Base-by-base conservation (phyloP, 2,329 filamentous ascomycete genomes). In the Sphaerostilbella broomeana region DNA sequence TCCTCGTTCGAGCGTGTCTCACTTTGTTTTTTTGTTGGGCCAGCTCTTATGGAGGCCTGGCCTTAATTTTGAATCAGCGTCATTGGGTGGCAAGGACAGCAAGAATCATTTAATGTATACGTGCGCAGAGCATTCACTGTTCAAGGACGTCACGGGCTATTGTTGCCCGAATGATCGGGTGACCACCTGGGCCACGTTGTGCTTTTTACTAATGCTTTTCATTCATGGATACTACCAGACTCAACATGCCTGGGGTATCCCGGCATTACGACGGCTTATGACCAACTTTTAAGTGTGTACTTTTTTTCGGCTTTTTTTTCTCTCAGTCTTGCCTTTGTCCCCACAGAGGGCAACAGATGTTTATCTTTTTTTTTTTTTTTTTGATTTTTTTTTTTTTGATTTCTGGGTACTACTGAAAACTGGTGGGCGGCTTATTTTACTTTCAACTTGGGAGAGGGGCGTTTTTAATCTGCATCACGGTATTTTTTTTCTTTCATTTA, bases 181-280 rank as follows among this genome's bases (percentile, higher is more conserved):
- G 40, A 42, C 40, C 38, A 38, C 26, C 29, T 18, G 12, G 33
- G 39, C 39, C 30, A 26, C 35, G 26, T 40, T 21, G 33, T 36
- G 27, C 40, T 34, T 12, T 36, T 35, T 13, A 35, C 35, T 34
- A 32, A 33, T 33, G 30, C n/a, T n/a, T n/a, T n/a, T n/a, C n/a
- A n/a, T n/a, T n/a, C n/a, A n/a, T n/a, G n/a, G n/a, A n/a, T n/a
- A n/a, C n/a, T n/a, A n/a, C n/a, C n/a, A n/a, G 33, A 17, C 29
- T 39, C 31, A 25, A 38, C 35, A 10, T 26, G 35, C 35, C 26
- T 21, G 40, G 40, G 40, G 24, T 30, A 35, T 38, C 40, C 32
- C 41, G 36, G 41, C 32, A 18, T 32, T 36, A 41, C 38, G 36
- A 39, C 41, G 32, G 36, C 41, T 43, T 19, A 43, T 29, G 36